phyloP scores from a whole-genome alignment of 495 filamentous ascomycete species.

The Aspergillus affinis region DNA sequence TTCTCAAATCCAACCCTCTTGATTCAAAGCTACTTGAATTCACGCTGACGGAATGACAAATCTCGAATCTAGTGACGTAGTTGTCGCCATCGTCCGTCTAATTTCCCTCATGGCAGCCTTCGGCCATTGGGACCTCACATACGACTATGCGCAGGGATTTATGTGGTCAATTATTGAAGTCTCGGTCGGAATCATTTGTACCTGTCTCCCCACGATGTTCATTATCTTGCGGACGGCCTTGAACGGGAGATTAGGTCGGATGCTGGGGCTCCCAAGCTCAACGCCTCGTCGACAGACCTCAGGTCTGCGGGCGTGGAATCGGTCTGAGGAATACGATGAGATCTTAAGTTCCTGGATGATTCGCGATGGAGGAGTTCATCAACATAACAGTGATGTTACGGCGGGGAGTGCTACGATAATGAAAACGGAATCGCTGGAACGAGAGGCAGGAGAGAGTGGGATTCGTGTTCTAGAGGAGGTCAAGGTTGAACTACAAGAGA shows the following conservation, averaged over 20 bases:
- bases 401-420: neutral
- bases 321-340: neutral
- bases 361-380: neutral
- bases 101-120: slow-evolving; percentile 18
- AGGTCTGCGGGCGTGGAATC: neutral
- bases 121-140: slow-evolving; percentile 26
- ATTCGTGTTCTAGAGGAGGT: slow-evolving; percentile 5
- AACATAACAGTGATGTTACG: neutral
- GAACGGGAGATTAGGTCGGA: slow-evolving; percentile 4
- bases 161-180: slow-evolving; percentile 37
- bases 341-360: neutral
- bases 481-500: neutral
- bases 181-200: slow-evolving; percentile 30
- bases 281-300: neutral
- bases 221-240: slow-evolving; percentile 15
- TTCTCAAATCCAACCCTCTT: too few relatives aligned
- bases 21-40: too few relatives aligned
- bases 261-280: slow-evolving; percentile 1
- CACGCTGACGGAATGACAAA: neutral
- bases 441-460: neutral
- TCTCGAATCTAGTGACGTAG: neutral
- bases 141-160: slow-evolving; percentile 15
- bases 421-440: too few relatives aligned
- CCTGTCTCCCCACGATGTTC: slow-evolving; percentile 34
- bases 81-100: slow-evolving; percentile 2